A percentile compares a stretch with the other conserved stretches of the same genome.
Conservation (phyloP, 257 asterid species). For the Solanum sparsipilum region DNA sequence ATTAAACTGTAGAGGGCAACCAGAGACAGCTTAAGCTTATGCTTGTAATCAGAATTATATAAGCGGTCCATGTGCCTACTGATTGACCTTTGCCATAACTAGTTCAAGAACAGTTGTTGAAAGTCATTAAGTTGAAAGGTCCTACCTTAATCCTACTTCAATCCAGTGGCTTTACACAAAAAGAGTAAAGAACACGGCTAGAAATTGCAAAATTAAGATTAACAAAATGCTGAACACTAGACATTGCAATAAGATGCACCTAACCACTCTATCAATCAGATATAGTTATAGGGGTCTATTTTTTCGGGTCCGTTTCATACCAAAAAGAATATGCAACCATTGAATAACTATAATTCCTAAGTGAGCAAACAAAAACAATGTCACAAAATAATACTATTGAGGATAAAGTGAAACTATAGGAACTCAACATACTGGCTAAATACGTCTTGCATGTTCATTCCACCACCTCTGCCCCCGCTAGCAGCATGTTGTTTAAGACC, state of each 20-base stretch:
- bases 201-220: background rate
- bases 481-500: conserved; percentile 94
- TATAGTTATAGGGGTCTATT: background rate
- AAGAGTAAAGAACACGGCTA: background rate
- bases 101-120: background rate
- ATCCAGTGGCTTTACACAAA: background rate
- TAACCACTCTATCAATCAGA: background rate
- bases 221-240: background rate
- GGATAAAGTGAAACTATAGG: background rate
- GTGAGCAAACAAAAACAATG: background rate
- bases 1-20: background rate
- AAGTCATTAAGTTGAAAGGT: background rate
- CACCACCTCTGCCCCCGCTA: conserved; percentile 71
- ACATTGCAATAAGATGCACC: background rate
- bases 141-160: background rate
- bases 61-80: background rate
- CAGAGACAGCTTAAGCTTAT: background rate
- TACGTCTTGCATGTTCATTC: conserved; percentile 84
- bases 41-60: background rate
- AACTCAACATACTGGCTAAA: conserved; percentile 59
- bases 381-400: background rate
- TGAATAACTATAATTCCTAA: background rate
- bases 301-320: background rate
- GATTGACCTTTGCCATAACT: background rate
- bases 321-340: background rate